Percentiles rank a stretch among this genome's conserved stretches.
phyloP scores from a whole-genome alignment of 192 early-diverging fungal species.

The Pilaira anomala region DNA sequence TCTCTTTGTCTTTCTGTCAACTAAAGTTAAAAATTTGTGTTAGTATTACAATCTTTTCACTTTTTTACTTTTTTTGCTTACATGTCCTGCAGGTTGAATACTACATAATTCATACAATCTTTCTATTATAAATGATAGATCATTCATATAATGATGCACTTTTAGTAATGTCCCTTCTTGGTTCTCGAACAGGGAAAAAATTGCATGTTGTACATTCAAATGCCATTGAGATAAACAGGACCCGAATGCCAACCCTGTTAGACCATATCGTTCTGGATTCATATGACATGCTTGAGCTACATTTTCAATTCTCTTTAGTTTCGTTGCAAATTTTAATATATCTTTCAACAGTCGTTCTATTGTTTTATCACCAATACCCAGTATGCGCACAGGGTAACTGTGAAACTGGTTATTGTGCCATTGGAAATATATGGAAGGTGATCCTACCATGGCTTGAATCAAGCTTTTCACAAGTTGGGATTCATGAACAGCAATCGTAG shows the following conservation, averaged over 20 bases:
- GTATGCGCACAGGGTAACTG: constrained; percentile 5
- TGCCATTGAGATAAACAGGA: constrained; percentile 32
- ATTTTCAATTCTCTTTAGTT: constrained; percentile 30
- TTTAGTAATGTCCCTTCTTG: constrained; percentile 18
- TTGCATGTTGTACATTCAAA: constrained; percentile 32
- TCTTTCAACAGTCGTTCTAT: background rate
- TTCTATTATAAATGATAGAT: constrained; percentile 27
- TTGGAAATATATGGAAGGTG: constrained; percentile 15
- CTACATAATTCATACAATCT: constrained; percentile 29
- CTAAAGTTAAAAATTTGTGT: background rate
- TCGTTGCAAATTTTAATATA: constrained; percentile 22
- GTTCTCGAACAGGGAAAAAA: constrained; percentile 25
- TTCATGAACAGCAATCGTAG: background rate
- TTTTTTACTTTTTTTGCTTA: background rate
- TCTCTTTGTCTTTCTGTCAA: background rate
- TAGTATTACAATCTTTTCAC: background rate
- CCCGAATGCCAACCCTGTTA: constrained; percentile 38
- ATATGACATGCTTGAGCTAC: constrained; percentile 27
- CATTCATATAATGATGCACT: constrained; percentile 27
- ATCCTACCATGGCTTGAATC: constrained; percentile 13
- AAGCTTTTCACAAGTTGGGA: constrained; percentile 9
- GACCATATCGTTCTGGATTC: constrained; percentile 32
- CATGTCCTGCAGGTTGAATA: constrained; percentile 19
- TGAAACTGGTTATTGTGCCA: constrained; percentile 1
- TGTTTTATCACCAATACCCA: constrained; percentile 7